These are phyloP conservation scores for Davidsoniella australis DNA, from an alignment of 2,329 filamentous ascomycete genomes.

Conservation along the genomic window DNA sequence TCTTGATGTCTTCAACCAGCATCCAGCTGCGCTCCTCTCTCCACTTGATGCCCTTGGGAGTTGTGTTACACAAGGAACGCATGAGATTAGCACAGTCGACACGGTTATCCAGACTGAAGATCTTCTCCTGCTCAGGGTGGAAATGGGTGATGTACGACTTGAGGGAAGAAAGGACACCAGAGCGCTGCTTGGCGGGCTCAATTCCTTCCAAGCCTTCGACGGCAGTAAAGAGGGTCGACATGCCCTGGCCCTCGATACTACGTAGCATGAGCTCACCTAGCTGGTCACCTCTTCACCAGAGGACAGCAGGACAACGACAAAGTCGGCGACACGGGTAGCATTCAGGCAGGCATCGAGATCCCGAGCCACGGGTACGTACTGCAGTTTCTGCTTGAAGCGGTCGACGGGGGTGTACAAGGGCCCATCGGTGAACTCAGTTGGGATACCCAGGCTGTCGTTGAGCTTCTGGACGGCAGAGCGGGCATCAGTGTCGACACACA, in stretches of 20 bases:
- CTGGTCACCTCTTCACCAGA: constrained; percentile 70
- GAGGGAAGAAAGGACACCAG: constrained; percentile 62
- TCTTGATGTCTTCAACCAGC: constrained; percentile 62
- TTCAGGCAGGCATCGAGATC: constrained; percentile 68
- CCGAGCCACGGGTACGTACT: constrained; percentile 60
- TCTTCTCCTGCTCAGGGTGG: constrained; percentile 79
- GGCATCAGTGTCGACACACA: constrained; percentile 57
- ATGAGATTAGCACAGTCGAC: constrained; percentile 87
- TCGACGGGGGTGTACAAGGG: constrained; percentile 53
- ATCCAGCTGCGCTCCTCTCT: constrained; percentile 93
- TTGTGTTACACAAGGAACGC: constrained; percentile 77
- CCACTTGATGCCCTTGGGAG: constrained; percentile 89
- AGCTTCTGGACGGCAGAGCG: constrained; percentile 50
- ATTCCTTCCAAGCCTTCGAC: constrained; percentile 66
- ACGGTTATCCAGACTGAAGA: constrained; percentile 72
- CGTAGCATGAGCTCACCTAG: constrained; percentile 72
- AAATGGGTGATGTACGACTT: constrained; percentile 91
- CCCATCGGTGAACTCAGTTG: constrained; percentile 43
- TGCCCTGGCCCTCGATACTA: constrained; percentile 79
- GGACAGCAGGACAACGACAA: constrained; percentile 73
- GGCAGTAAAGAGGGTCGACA: constrained; percentile 78
- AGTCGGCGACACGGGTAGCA: constrained; percentile 76
- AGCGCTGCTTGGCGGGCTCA: constrained; percentile 61
- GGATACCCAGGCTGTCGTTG: constrained; percentile 65
- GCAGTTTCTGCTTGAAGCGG: constrained; percentile 85